A percentile compares a stretch with the other conserved stretches of the same genome.
phyloP scores from a whole-genome alignment of 164 flowering plant genomes.

The Vitis vinifera region ASM3070453v1 NC_081812.1:15629501-15630000 shows the following conservation, averaged over 20 bases:
- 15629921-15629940: no score
- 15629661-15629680: slow-evolving; percentile 97
- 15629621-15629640: slow-evolving; percentile 73
- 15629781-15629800: slow-evolving; percentile 78
- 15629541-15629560: slow-evolving; percentile 94
- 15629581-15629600: slow-evolving; percentile 91
- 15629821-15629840: slow-evolving; percentile 8
- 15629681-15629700: slow-evolving; percentile 92
- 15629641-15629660: slow-evolving; percentile 78
- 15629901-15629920: no score
- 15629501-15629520: slow-evolving; percentile 87
- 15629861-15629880: neutral
- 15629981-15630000: no score
- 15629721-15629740: slow-evolving; percentile 66
- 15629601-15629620: slow-evolving; percentile 80
- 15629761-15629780: slow-evolving; percentile 99
- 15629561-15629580: slow-evolving; percentile 99
- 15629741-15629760: slow-evolving; percentile 92
- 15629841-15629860: neutral
- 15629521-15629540: slow-evolving; percentile 91
- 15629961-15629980: no score
- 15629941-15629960: no score
- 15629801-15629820: slow-evolving; percentile 45
- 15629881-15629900: no score
- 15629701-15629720: slow-evolving; percentile 89